These are phyloP conservation scores for Chlamydomonas sphaeroides DNA, from an alignment of 139 green algal species.

Conservation along the genomic window DNA sequence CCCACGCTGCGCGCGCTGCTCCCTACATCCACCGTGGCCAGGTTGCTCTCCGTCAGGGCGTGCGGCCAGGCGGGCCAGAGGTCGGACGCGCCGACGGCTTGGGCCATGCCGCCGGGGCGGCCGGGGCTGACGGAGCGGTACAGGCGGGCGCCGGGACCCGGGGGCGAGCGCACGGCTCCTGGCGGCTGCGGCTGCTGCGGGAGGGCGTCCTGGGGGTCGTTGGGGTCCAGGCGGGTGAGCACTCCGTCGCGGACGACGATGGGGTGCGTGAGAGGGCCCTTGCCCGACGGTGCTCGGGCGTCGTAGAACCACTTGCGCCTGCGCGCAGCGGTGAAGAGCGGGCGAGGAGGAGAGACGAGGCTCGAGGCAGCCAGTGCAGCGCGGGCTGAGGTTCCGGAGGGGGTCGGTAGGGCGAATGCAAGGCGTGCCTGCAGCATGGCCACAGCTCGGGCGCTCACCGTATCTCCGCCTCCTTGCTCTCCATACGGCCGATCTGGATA, in stretches of 20 bases:
- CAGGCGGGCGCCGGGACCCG: no score
- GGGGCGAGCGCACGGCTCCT: background rate
- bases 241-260: conserved; percentile 21
- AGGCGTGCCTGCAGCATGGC: no score
- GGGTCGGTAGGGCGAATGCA: no score
- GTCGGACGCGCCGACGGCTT: no score
- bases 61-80: background rate
- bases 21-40: background rate
- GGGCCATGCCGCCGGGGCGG: no score
- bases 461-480: conserved; percentile 45
- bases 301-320: conserved; percentile 35
- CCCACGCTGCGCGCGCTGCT: background rate
- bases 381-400: no score
- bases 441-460: conserved; percentile 12
- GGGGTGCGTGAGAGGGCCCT: background rate
- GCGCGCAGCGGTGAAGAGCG: background rate
- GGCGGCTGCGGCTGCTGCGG: background rate
- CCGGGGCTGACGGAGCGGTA: background rate
- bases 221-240: background rate
- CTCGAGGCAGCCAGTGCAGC: no score
- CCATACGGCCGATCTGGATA: conserved; percentile 38
- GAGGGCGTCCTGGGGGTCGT: background rate
- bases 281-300: background rate
- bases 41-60: background rate
- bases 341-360: no score